Base-by-base conservation (phyloP, 768 basidiomycete genomes). In the Melanogaster broomeanus region DNA sequence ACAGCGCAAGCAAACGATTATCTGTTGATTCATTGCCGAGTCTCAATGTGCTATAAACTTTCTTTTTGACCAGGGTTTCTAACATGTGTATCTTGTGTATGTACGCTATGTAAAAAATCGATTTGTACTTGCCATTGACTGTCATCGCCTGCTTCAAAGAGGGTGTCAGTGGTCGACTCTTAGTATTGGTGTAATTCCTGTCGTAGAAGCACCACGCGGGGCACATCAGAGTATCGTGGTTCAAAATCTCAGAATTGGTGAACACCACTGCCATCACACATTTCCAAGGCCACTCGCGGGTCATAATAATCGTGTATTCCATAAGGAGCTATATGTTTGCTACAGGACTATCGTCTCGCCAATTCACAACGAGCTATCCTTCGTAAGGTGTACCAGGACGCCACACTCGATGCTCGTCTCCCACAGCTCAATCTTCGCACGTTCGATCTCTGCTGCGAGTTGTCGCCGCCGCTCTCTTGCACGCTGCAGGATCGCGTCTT, bases 371-470 rank as follows among this genome's bases (percentile, higher is more conserved):
- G 50, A 38, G 13, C 24, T 37, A 45, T 72, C 68, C 63, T 70
- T 80, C 55, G 60, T 58, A 39, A 85, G 62, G 55, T 81, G 75
- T 33, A 74, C 63, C 52, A 88, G 68, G 45, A 77, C 82, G n/a
- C 83, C 85, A 60, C 83, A 79, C 67, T 88, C 87, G 45, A 88
- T 76, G 35, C 81, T 83, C 45, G 78, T 77, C 69, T 88, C 87
- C 89, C 89, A 90, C 50, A 90, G 66, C 60, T 85, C 82, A 25
- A 80, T 74, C 61, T 85, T 85, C 21, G 83, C 79, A 47, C 70
- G 72, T 43, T 83, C 77, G 40, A 90, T 68, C 68, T 86, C 83
- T 10, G 68, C 69, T 49, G 70, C 69, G 33, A 91, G 57, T 57
- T 80, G 73, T 48, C 69, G 67, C 52, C 80, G 78, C 60, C 79